These are phyloP conservation scores for Fusarium mangiferae DNA, from an alignment of 2,329 filamentous ascomycete genomes.

Conservation along the genomic window DNA sequence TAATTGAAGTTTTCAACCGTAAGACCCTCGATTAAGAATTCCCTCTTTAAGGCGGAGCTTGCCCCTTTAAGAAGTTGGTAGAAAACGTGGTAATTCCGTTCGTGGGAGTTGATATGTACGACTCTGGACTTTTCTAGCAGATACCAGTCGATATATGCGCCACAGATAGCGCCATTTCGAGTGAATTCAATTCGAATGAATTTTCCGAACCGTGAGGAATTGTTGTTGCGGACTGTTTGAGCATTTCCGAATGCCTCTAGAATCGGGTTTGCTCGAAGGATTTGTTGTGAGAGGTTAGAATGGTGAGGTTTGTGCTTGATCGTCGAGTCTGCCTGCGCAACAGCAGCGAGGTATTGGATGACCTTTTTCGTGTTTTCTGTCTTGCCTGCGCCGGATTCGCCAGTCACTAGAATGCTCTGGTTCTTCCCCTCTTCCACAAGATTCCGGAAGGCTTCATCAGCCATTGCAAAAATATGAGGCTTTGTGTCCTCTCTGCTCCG, in stretches of 20 bases:
- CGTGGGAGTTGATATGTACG: slow-evolving; percentile 84
- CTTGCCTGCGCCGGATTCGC: slow-evolving; percentile 97
- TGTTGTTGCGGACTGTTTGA: slow-evolving; percentile 97
- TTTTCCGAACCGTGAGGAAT: slow-evolving; percentile 97
- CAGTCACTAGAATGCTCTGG: slow-evolving; percentile 97
- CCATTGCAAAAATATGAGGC: slow-evolving; percentile 97
- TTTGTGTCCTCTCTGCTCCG: slow-evolving; percentile 92
- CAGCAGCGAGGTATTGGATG: slow-evolving; percentile 96
- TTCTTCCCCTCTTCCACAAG: slow-evolving; percentile 95
- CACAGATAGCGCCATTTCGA: slow-evolving; percentile 86
- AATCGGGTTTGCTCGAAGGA: slow-evolving; percentile 94
- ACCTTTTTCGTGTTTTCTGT: slow-evolving; percentile 99
- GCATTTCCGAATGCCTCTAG: slow-evolving; percentile 98
- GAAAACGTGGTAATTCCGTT: slow-evolving; percentile 97
- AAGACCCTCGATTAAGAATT: slow-evolving; percentile 79
- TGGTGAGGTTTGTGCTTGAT: slow-evolving; percentile 70
- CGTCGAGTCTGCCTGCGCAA: slow-evolving; percentile 84
- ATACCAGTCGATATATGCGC: slow-evolving; percentile 99
- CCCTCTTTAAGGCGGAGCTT: slow-evolving; percentile 75
- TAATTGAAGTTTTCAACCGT: slow-evolving; percentile 91
- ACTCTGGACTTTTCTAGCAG: slow-evolving; percentile 97
- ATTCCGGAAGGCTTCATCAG: slow-evolving; percentile 95
- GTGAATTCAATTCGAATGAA: slow-evolving; percentile 98
- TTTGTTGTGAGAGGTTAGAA: slow-evolving; percentile 94
- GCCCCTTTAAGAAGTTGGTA: slow-evolving; percentile 94